Conservation (phyloP, 2,329 filamentous ascomycete genomes). For the Phialophora tarda region DNA sequence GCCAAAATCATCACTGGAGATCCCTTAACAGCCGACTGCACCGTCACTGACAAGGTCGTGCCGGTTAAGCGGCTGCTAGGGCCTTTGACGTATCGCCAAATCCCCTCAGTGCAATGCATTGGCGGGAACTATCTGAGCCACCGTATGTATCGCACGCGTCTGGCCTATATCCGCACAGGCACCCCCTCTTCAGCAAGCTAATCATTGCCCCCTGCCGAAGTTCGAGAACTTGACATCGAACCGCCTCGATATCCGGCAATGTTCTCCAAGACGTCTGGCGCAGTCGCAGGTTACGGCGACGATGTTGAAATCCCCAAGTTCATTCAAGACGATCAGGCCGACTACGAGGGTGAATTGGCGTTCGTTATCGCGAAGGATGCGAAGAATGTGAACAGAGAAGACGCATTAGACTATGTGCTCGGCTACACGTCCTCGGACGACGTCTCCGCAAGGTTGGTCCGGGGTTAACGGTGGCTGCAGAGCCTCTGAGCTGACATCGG, state of each 20-base stretch:
- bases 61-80: conserved; percentile 15
- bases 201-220: neutral
- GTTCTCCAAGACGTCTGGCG: conserved; percentile 8
- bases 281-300: conserved; percentile 15
- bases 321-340: conserved; percentile 31
- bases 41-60: conserved; percentile 3
- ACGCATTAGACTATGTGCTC: conserved; percentile 49
- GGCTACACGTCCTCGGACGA: conserved; percentile 51
- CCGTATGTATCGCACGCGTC: neutral
- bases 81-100: conserved; percentile 3
- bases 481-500: neutral
- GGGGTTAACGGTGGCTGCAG: neutral
- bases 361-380: conserved; percentile 46
- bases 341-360: conserved; percentile 50
- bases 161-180: neutral
- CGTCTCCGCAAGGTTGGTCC: conserved; percentile 38
- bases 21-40: conserved; percentile 9
- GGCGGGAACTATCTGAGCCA: conserved; percentile 17
- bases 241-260: neutral
- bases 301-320: conserved; percentile 12
- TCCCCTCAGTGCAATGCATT: conserved; percentile 12
- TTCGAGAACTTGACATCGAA: conserved; percentile 8
- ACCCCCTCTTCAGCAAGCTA: neutral
- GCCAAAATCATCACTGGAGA: conserved; percentile 10
- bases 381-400: conserved; percentile 44